Evolutionary conservation across 371 early-diverging fungal genomes (phyloP), one percentile per base, ranked within the genome.

Genomic region (Mortierella sp.): DNA sequence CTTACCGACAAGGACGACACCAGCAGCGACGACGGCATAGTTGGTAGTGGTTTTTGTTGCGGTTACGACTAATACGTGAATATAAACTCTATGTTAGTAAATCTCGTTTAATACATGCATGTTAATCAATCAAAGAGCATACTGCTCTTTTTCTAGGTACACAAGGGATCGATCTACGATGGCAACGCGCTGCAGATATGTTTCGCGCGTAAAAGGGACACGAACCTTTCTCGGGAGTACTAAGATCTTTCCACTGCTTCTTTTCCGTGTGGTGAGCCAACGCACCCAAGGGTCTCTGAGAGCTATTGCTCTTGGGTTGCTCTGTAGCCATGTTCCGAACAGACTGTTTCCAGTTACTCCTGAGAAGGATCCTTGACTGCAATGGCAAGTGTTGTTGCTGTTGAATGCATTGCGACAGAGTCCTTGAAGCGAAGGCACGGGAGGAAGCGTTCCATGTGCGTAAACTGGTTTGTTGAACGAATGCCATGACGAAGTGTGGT

Each of bases 1-100:
- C 54, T 66, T 70, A 79, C 80, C 68, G 43, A 80, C 73, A 37
- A 80, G 81, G 18, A 75, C 73, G 45, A 72, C 73, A 61, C 81
- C 81, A 22, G 68, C 73, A 22, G 51, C 81, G 24, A 80, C 58
- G 70, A 80, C 76, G 9, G 81, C 52, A 30, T 75, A 80, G 70
- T 80, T 80, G 55, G 81, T 80, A 11, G 81, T 80, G 1, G 75
- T 65, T 64, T 66, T 80, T 57, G 81, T 80, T 58, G 81, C 81
- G 0, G 72, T 68, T 22, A 63, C 81, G 37, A 80, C 81, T 80
- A 80, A 39, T 12, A 30, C 30, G 30, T 2, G 4, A 30, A 30
- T 30, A 30, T 4, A 30, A 30, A 30, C 30, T 30, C 30, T 30
- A 30, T 30, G 30, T 30, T 30, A 30, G 4, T 30, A 4, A 30